A percentile compares a stretch with the other conserved stretches of the same genome.
Conservation (phyloP, 306 rosid genomes). For the Lagenaria siceraria region DNA sequence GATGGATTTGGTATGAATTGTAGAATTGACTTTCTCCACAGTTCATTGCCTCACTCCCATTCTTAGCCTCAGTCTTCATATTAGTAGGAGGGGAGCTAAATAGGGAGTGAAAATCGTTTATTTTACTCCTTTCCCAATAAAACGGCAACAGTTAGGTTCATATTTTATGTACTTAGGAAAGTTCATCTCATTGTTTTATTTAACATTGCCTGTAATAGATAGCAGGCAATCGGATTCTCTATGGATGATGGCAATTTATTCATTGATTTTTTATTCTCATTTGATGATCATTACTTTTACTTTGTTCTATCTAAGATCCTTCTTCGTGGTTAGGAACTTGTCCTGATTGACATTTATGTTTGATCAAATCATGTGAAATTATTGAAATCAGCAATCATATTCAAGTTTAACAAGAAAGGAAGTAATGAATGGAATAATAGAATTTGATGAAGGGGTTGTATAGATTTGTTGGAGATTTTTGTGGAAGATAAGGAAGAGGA, state of each 20-base stretch:
- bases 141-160: background rate
- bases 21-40: background rate
- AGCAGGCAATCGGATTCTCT: background rate
- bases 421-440: background rate
- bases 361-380: background rate
- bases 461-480: background rate
- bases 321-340: background rate
- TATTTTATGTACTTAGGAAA: background rate
- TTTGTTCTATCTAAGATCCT: background rate
- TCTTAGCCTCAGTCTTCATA: constrained; percentile 8
- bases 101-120: constrained; percentile 3
- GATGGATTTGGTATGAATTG: background rate
- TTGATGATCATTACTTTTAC: background rate
- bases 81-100: background rate
- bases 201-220: background rate
- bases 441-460: background rate
- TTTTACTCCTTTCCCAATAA: background rate
- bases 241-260: background rate
- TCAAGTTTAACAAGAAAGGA: background rate
- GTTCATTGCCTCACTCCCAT: constrained; percentile 1
- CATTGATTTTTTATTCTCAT: background rate
- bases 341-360: background rate
- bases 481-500: background rate
- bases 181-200: background rate
- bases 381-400: background rate